phyloP scores from a whole-genome alignment of 345 rosid species.

The Ceriops tagal region DNA sequence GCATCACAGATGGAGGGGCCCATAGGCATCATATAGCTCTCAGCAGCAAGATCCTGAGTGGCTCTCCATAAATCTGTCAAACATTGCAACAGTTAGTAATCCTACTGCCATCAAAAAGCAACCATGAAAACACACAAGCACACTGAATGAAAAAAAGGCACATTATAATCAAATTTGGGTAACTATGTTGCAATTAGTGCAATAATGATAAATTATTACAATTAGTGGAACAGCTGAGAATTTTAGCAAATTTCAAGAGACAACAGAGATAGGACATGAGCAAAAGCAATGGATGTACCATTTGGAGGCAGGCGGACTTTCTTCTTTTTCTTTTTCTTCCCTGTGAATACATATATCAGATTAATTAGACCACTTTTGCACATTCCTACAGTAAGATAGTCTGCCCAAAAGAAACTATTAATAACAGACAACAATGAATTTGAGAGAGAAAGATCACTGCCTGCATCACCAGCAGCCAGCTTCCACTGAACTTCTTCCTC shows the following conservation, averaged over 20 bases:
- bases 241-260: conserved; percentile 3
- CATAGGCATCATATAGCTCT: conserved; percentile 81
- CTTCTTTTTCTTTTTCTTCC: conserved; percentile 80
- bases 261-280: not conserved
- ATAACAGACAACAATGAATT: not conserved
- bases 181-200: not conserved
- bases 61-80: conserved; percentile 68
- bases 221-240: not conserved
- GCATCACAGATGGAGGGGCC: conserved; percentile 65
- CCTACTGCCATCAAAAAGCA: not conserved
- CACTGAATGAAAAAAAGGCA: not conserved
- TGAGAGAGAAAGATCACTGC: not conserved
- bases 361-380: not conserved
- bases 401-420: not conserved
- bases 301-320: conserved; percentile 60
- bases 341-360: conserved; percentile 26
- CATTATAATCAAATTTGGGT: not conserved
- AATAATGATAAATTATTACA: not conserved
- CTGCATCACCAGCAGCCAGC: conserved; percentile 28
- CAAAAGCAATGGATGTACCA: conserved; percentile 27
- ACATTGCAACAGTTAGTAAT: conserved; percentile 15
- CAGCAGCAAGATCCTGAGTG: conserved; percentile 56
- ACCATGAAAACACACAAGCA: conserved; percentile 5
- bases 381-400: not conserved
- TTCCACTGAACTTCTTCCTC: conserved; percentile 33